Conservation (phyloP, 805 yeast species). For the Novakomyces olei region DNA sequence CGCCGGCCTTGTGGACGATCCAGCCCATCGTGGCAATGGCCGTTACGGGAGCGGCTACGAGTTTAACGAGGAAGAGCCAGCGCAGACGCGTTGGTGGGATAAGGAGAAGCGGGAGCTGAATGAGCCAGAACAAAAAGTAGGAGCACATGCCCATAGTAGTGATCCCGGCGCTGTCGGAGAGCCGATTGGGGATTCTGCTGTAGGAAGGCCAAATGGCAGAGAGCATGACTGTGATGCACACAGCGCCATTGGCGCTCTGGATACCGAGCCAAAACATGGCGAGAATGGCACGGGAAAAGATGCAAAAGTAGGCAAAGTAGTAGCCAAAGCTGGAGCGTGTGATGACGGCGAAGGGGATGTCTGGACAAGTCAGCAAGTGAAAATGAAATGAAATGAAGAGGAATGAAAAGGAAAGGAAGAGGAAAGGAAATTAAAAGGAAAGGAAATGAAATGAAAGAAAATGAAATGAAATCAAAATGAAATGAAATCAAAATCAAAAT, state of each 20-base stretch:
- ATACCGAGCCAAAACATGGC: conserved; percentile 76
- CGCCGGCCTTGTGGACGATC: conserved; percentile 24
- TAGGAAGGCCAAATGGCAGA: conserved; percentile 41
- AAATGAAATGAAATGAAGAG: too few relatives aligned
- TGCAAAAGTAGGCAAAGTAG: conserved; percentile 56
- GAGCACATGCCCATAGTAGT: conserved; percentile 36
- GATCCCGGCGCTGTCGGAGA: conserved; percentile 8
- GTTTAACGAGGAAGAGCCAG: conserved; percentile 65
- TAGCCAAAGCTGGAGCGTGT: conserved; percentile 69
- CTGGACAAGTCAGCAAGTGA: too few relatives aligned
- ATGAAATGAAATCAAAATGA: too few relatives aligned
- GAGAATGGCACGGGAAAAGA: conserved; percentile 71
- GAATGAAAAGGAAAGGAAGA: too few relatives aligned
- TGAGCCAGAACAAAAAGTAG: conserved; percentile 65
- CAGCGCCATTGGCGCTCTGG: conserved; percentile 67
- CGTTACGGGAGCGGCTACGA: conserved; percentile 57
- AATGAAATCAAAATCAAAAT: too few relatives aligned
- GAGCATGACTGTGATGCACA: conserved; percentile 59
- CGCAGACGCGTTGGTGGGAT: conserved; percentile 64
- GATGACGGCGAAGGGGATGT: conserved; percentile 51
- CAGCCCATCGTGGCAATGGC: conserved; percentile 67
- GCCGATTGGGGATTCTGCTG: conserved; percentile 20
- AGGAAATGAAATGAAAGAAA: too few relatives aligned
- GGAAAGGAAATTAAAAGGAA: too few relatives aligned
- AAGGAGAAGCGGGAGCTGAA: conserved; percentile 59